Evolutionary conservation across 805 yeast species (phyloP), one percentile per base, ranked within the genome.

Genomic region (Saturnispora kantuleensis): DNA sequence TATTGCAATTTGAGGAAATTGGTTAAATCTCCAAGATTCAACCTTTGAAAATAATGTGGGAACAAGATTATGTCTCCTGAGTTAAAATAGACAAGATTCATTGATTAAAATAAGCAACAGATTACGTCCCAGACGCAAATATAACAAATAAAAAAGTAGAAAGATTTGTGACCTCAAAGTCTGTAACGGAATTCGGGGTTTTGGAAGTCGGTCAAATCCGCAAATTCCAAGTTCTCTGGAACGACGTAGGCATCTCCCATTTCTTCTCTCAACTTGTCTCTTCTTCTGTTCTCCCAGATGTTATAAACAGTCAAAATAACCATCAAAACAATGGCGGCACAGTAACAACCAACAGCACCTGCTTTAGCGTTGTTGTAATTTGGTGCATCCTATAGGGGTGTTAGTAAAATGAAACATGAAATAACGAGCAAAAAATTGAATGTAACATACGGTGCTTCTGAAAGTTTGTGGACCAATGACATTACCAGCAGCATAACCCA

Each of bases 401-500:
- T 21, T 21, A 21, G 26, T 21, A 21, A 21, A 21, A 21, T 21
- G 26, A 21, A 21, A 5, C 3, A 21, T 21, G 8, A 6, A 21
- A 21, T 21, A 21, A 21, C 5, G 26, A 21, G 26, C 26, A 21
- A 21, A 21, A 21, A 21, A 21, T 21, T 21, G 26, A 21, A 21
- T 6, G 26, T 21, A 21, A 21, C 26, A 21, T 21, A 21, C 26
- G 8, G 26, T 5, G 26, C 26, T 21, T 21, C 26, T 64, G 73
- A 77, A 76, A n/a, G 74, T 52, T 54, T 74, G 80, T 3, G 80
- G 78, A 5, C 75, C 71, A 30, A 74, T 68, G 21, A 74, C 65
- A 48, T 74, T 74, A 30, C 74, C 64, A 35, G 73, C 57, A 44
- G 71, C 65, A 44, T 70, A 74, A 13, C 68, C 67, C 16, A 66